Base-by-base conservation (phyloP, 768 basidiomycete species). In the Arthromyces matolae region DNA sequence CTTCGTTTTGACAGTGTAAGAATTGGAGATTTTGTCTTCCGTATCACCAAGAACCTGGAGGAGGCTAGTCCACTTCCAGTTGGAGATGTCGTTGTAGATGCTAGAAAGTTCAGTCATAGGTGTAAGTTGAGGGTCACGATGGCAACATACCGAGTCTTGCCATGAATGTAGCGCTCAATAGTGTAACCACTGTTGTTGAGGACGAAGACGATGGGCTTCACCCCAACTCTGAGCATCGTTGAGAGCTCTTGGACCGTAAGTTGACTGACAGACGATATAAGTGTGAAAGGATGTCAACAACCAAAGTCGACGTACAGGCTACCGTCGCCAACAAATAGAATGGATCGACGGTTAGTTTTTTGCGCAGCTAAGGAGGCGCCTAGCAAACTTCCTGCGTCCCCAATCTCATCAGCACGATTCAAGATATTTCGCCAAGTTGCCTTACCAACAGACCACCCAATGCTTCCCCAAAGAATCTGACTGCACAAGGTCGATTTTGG, bases 391-490 rank as follows among this genome's bases (percentile, higher is more conserved):
- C 81, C 79, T 79, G 40, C n/a, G n/a, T n/a, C n/a, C n/a, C n/a
- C n/a, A n/a, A n/a, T n/a, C n/a, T 5, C 23, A 10, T 3, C 12
- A 43, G 8, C 5, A 3, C 12, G 24, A 8, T 23, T 7, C 39
- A 16, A 37, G 28, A 28, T 37, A 18, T 14, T 20, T 6, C n/a
- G n/a, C n/a, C n/a, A n/a, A n/a, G n/a, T n/a, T n/a, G n/a, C n/a
- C 72, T 69, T 63, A 71, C 90, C 89, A 32, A 87, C 81, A 14
- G 86, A 81, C 85, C 86, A 96, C 0, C 94, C 94, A 55, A 97
- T 96, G 49, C 85, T 86, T 41, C 94, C 93, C 84, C 89, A 96
- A 5, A 96, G 68, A 42, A 95, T 81, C 66, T 93, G 91, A 51
- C 76, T 80, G 31, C 91, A 51, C 48, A 85, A 80, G 4, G 81